Evolutionary conservation across 495 filamentous ascomycete species (phyloP).

Genomic region (Ramalina intermedia): DNA sequence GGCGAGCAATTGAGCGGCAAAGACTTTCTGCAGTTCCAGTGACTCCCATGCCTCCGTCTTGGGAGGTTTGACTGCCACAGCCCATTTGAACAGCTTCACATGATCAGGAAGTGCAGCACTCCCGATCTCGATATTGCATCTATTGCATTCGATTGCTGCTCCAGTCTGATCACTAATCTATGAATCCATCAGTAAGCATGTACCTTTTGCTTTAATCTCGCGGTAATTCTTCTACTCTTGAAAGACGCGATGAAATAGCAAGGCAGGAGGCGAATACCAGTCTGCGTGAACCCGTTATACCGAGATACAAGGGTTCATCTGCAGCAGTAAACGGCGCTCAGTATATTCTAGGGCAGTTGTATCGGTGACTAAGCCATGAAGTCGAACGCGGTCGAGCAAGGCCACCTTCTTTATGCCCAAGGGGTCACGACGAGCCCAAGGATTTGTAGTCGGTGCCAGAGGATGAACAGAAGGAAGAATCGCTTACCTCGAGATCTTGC

Average conservation of each 20-base stretch:
- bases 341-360: conserved; percentile 74
- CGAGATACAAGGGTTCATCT: conserved; percentile 2
- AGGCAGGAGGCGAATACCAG: conserved; percentile 1
- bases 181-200: conserved; percentile 4
- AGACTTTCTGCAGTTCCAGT: conserved; percentile 35
- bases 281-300: conserved; percentile 2
- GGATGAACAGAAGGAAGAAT: background rate
- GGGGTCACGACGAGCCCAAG: background rate
- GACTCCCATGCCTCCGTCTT: conserved; percentile 17
- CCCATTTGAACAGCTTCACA: conserved; percentile 38
- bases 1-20: conserved; percentile 36
- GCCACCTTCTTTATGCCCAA: conserved; percentile 84
- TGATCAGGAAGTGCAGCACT: background rate
- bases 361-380: conserved; percentile 66
- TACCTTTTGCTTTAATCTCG: conserved; percentile 15
- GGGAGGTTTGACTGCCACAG: conserved; percentile 19
- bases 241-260: conserved; percentile 13
- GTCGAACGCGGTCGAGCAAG: conserved; percentile 32
- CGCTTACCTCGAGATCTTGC: conserved; percentile 40
- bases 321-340: conserved; percentile 14
- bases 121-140: background rate
- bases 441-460: background rate
- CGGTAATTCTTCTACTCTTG: conserved; percentile 1
- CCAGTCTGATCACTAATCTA: background rate
- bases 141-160: background rate